Conservation (phyloP, 2,329 filamentous ascomycete species). For the Ceratocystiopsis minuta region DNA sequence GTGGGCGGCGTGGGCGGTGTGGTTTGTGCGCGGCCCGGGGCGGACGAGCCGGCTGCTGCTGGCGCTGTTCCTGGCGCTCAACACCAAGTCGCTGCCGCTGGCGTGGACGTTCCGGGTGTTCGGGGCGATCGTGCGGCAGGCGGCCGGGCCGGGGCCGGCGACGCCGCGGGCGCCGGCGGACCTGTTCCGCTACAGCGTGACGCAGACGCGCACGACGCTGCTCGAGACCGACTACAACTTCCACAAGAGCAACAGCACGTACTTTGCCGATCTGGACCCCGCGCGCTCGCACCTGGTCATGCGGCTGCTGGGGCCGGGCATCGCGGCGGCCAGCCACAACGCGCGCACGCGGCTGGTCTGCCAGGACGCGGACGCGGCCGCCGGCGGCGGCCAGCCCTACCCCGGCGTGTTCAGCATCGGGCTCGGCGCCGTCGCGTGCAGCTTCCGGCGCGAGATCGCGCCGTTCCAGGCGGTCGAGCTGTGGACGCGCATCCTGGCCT, state of each 20-base stretch:
- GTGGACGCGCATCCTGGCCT: conserved; percentile 50
- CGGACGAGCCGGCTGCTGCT: conserved; percentile 33
- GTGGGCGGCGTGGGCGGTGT: conserved; percentile 19
- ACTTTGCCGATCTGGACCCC: conserved; percentile 74
- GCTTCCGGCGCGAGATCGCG: conserved; percentile 56
- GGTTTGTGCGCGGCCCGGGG: conserved; percentile 36
- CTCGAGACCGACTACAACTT: conserved; percentile 23
- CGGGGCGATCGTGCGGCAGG: conserved; percentile 12
- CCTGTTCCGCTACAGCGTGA: conserved; percentile 20
- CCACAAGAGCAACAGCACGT: conserved; percentile 40
- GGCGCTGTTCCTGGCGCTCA: conserved; percentile 39
- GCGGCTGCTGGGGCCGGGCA: conserved; percentile 42
- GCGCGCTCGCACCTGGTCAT: conserved; percentile 66
- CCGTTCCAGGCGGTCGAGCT: conserved; percentile 55
- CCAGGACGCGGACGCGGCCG: conserved; percentile 20
- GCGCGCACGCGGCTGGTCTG: conserved; percentile 29
- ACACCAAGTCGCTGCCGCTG: conserved; percentile 58
- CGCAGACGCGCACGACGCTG: conserved; percentile 14
- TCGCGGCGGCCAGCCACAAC: conserved; percentile 33
- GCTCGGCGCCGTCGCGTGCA: conserved; percentile 55
- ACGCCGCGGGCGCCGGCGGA: conserved; percentile 13
- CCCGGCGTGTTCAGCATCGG: conserved; percentile 41
- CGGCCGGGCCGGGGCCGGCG: conserved; percentile 6
- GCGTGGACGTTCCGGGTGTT: conserved; percentile 43
- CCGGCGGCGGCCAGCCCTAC: conserved; percentile 22